Conservation (phyloP, 2,329 filamentous ascomycete genomes). For the Cladorrhinum sp. region DNA sequence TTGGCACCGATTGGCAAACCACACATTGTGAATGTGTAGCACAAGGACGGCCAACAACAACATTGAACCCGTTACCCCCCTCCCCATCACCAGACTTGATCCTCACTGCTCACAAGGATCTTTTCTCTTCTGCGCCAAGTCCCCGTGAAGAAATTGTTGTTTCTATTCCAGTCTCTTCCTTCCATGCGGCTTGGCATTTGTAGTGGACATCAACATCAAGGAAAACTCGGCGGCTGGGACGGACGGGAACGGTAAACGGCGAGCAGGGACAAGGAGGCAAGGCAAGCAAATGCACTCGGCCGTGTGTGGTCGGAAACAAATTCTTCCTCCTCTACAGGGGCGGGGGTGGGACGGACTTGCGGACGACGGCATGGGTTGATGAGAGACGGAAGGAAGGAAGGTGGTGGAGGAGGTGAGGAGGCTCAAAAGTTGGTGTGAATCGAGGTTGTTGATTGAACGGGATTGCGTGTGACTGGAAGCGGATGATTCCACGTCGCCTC, state of each 20-base stretch:
- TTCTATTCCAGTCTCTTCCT: neutral
- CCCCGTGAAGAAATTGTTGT: neutral
- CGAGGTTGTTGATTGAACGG: no score
- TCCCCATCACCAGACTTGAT: neutral
- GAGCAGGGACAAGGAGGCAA: neutral
- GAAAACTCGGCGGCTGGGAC: neutral
- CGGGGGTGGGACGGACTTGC: no score
- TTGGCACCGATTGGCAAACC: neutral
- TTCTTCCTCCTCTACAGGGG: neutral
- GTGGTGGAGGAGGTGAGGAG: neutral
- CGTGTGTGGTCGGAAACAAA: constrained; percentile 1
- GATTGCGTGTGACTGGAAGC: neutral
- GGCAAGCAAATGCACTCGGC: neutral
- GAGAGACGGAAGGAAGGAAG: neutral
- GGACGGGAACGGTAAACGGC: neutral
- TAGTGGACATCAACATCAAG: neutral
- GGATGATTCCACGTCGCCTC: neutral
- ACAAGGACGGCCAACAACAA: neutral
- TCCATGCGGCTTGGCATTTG: neutral
- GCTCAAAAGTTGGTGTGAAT: neutral
- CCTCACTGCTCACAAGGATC: neutral
- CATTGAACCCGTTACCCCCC: no score
- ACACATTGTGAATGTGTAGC: neutral
- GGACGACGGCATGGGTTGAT: neutral
- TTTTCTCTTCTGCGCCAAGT: neutral